These are phyloP conservation scores for Ogataea paraovalis DNA, from an alignment of 805 yeast genomes.

Conservation along the genomic window DNA sequence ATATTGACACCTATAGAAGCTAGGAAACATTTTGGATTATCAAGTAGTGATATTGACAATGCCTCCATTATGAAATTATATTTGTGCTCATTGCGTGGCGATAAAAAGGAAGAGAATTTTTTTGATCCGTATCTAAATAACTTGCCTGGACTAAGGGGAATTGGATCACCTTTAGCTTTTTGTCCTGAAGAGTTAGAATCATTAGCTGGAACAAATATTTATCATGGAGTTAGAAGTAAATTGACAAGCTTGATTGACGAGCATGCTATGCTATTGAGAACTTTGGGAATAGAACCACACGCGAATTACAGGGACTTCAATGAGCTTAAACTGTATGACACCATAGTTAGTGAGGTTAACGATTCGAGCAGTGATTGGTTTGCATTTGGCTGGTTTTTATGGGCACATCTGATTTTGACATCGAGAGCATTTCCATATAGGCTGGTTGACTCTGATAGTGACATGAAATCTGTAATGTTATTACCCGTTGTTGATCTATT, in stretches of 20 bases:
- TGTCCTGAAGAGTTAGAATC: conserved; percentile 41
- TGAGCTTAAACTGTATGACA: conserved; percentile 4
- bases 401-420: conserved; percentile 70
- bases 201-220: conserved; percentile 61
- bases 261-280: conserved; percentile 35
- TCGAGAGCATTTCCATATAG: conserved; percentile 81
- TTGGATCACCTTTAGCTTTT: conserved; percentile 66
- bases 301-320: conserved; percentile 7
- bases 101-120: neutral
- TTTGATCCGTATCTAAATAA: conserved; percentile 40
- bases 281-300: neutral
- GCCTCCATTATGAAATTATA: conserved; percentile 17
- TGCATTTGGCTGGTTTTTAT: conserved; percentile 57
- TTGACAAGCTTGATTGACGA: conserved; percentile 46
- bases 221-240: conserved; percentile 43
- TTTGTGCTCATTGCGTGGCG: conserved; percentile 10
- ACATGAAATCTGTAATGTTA: conserved; percentile 43
- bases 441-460: conserved; percentile 34
- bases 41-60: neutral
- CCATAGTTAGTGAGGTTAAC: conserved; percentile 23
- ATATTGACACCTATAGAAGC: conserved; percentile 25
- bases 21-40: conserved; percentile 6
- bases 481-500: conserved; percentile 75
- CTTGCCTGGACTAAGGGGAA: conserved; percentile 41
- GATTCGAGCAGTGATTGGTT: conserved; percentile 16